Evolutionary conservation across 2,329 filamentous ascomycete genomes (phyloP).

Genomic region (Colletotrichum trifolii): DNA sequence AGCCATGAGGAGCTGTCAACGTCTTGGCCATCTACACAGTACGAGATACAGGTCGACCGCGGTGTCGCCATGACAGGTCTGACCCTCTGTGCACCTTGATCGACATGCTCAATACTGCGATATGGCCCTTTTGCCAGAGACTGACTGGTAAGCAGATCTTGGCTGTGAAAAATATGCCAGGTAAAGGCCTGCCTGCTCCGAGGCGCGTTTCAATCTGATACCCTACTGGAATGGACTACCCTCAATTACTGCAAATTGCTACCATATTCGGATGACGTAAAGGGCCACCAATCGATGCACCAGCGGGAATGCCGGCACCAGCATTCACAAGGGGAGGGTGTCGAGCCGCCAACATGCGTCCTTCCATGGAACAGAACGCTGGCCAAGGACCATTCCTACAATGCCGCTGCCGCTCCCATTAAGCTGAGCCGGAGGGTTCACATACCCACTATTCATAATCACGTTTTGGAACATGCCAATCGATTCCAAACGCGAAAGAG

Average conservation of each 20-base stretch:
- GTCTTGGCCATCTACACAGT: neutral
- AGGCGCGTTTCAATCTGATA: conserved; percentile 26
- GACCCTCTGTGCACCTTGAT: conserved; percentile 12
- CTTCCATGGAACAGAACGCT: neutral
- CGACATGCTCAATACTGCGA: conserved; percentile 1
- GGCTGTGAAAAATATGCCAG: neutral
- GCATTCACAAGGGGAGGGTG: conserved; percentile 1
- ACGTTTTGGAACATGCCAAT: conserved; percentile 1
- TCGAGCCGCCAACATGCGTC: neutral
- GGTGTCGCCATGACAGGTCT: conserved; percentile 12
- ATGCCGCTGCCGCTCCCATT: conserved; percentile 16
- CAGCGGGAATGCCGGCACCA: conserved; percentile 21
- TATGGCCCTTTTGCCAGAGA: neutral
- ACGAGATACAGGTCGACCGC: neutral
- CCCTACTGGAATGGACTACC: conserved; percentile 23
- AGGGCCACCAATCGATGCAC: conserved; percentile 6
- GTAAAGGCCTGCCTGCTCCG: neutral
- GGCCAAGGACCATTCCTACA: conserved; percentile 14
- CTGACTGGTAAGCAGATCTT: conserved; percentile 3
- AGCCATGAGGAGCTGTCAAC: neutral
- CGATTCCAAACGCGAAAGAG: neutral
- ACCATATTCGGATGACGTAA: conserved; percentile 8
- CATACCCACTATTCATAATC: neutral
- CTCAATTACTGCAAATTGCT: conserved; percentile 11
- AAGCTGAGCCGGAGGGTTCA: conserved; percentile 2